Percentiles rank a stretch among this genome's conserved stretches.
Evolutionary conservation across 148 eudicot species (phyloP).

Genomic region (Suaeda aralocaspica): DNA sequence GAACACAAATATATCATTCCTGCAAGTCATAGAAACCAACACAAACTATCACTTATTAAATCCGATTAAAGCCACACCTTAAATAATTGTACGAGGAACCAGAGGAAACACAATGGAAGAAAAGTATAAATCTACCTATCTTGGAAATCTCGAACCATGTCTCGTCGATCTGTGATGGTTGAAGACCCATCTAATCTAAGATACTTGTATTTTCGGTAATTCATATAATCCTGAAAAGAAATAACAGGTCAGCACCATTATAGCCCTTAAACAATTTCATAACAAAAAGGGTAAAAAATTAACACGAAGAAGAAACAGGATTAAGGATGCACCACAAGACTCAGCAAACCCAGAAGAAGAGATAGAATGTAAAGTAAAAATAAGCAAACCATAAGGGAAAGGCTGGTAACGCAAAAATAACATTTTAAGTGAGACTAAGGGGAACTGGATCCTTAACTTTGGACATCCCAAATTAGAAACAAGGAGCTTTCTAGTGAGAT

Average conservation of each 20-base stretch:
- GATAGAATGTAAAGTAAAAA: background rate
- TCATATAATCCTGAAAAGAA: conserved; percentile 85
- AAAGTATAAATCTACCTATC: conserved; percentile 45
- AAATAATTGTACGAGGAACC: background rate
- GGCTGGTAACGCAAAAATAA: background rate
- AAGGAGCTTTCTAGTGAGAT: background rate
- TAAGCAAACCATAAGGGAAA: background rate
- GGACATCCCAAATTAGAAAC: background rate
- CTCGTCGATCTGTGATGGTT: conserved; percentile 94
- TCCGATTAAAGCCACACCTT: background rate
- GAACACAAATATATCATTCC: conserved; percentile 95
- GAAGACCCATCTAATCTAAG: conserved; percentile 97
- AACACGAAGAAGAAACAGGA: background rate
- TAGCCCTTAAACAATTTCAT: conserved; percentile 8
- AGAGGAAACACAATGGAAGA: conserved; percentile 2
- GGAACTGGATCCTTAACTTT: background rate
- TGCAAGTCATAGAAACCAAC: conserved; percentile 35
- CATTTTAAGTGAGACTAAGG: background rate
- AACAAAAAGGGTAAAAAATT: background rate
- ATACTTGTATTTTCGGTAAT: conserved; percentile 87
- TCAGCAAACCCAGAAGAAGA: background rate
- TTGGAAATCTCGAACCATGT: conserved; percentile 98
- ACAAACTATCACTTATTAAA: conserved; percentile 54
- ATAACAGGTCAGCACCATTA: conserved; percentile 14
- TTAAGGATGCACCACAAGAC: conserved; percentile 12